Evolutionary conservation across 345 rosid genomes (phyloP), one percentile per base, ranked within the genome.

Genomic region (Salix purpurea): DNA sequence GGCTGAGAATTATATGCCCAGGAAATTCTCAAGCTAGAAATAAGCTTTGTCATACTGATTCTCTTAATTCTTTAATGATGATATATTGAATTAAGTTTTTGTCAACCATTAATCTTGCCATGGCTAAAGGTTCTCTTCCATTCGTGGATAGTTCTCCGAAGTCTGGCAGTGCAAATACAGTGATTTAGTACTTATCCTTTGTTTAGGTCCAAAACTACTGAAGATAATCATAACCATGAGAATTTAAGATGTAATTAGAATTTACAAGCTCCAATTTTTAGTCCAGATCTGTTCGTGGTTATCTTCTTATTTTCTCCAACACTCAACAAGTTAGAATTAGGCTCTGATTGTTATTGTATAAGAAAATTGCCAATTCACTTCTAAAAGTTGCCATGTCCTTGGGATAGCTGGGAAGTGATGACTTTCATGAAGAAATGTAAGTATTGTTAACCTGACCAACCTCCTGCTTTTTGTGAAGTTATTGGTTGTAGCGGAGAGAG

Each of bases 401-500:
- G 68, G 16, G 61, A 54, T 24, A 36, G 52, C 23, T 26, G 64
- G 34, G 48, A 21, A 52, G 34, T 4, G 44, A 34, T 36, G 52
- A 50, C 14, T 48, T 74, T n/a, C 16, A 12, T 13, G 7, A 48
- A 30, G 34, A 26, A 67, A 75, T 54, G 5, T 2, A 52, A 24
- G 40, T 42, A 66, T 39, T 66, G 28, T 37, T 54, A 15, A 54
- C 52, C 71, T 74, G 77, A 74, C 66, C 48, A 65, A 13, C 37
- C 65, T 76, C 32, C 5, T 72, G 10, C 37, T 37, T 75, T 77
- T 32, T 72, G 13, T 86, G 67, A 81, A 94, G 97, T 92, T 76
- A 79, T 93, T 83, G 99, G 98, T 44, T 91, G 96, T 74, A 80
- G 81, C 65, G 98, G 97, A 44, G 99, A 90, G 83, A 84, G 79